These are phyloP conservation scores for Porcisia hertigi DNA, from an alignment of 208 protist genomes.

Conservation along the genomic window DNA sequence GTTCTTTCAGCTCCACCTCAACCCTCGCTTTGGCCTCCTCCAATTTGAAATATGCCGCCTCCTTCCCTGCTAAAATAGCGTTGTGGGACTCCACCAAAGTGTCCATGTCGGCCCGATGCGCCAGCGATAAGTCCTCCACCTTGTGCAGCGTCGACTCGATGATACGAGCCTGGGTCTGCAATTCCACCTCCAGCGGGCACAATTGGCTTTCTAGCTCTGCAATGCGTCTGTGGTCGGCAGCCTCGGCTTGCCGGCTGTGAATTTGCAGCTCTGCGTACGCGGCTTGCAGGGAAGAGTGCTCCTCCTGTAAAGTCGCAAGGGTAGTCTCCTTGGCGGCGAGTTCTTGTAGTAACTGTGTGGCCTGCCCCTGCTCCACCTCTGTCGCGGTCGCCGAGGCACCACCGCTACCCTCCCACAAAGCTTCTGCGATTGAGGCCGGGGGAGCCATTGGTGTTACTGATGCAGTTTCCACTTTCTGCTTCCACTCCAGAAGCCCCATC, in stretches of 20 bases:
- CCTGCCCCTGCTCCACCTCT: background rate
- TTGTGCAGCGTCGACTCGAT: slow-evolving; percentile 16
- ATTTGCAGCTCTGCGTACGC: slow-evolving; percentile 15
- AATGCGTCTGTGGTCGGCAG: slow-evolving; percentile 14
- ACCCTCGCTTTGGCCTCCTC: slow-evolving; percentile 6
- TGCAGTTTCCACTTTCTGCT: background rate
- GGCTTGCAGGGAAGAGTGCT: slow-evolving; percentile 9
- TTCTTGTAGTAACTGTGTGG: slow-evolving; percentile 4
- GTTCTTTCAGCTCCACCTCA: slow-evolving; percentile 5
- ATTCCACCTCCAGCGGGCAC: slow-evolving; percentile 13
- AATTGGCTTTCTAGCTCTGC: slow-evolving; percentile 18
- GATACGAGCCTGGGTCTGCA: slow-evolving; percentile 15
- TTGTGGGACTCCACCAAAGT: slow-evolving; percentile 3
- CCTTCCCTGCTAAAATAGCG: slow-evolving; percentile 5
- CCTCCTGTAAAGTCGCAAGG: slow-evolving; percentile 7
- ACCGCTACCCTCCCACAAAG: background rate
- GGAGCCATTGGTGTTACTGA: background rate
- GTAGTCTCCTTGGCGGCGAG: background rate
- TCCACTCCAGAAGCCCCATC: slow-evolving; percentile 12
- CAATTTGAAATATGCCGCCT: background rate
- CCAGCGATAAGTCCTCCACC: slow-evolving; percentile 13
- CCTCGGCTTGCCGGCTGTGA: slow-evolving; percentile 7
- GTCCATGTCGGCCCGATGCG: slow-evolving; percentile 12
- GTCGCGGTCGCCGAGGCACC: background rate
- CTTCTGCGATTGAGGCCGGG: background rate